These are phyloP conservation scores for Rachicladosporium sp. DNA, from an alignment of 2,329 filamentous ascomycete species.

Conservation along the genomic window DNA sequence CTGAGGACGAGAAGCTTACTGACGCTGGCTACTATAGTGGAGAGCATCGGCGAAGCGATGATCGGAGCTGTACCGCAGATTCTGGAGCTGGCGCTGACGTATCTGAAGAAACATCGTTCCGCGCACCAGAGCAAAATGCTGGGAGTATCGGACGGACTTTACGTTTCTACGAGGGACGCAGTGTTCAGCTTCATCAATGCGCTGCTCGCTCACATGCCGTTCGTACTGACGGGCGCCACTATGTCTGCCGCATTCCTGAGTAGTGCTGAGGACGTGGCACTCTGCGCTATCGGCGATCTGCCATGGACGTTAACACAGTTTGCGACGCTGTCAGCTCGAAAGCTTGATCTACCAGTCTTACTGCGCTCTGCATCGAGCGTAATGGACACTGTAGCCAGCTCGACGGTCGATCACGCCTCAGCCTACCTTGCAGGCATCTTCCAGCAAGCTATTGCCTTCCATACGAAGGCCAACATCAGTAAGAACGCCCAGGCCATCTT, in stretches of 20 bases:
- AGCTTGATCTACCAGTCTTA: constrained; percentile 64
- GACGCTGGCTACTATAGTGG: constrained; percentile 77
- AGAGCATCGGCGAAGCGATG: constrained; percentile 75
- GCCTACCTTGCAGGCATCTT: constrained; percentile 39
- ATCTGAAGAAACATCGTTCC: constrained; percentile 40
- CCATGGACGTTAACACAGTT: constrained; percentile 35
- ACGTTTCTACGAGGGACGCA: constrained; percentile 59
- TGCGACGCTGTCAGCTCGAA: constrained; percentile 61
- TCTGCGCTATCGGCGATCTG: constrained; percentile 44
- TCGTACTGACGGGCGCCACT: constrained; percentile 42
- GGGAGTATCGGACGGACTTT: constrained; percentile 37
- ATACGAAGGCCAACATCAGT: constrained; percentile 64
- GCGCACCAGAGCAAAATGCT: constrained; percentile 40
- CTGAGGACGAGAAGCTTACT: constrained; percentile 75
- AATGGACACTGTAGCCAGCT: constrained; percentile 48
- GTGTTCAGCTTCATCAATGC: constrained; percentile 68
- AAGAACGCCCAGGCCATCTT: constrained; percentile 64
- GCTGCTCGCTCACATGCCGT: constrained; percentile 72
- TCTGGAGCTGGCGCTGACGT: constrained; percentile 57
- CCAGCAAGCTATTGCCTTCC: constrained; percentile 58
- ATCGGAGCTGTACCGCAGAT: constrained; percentile 70
- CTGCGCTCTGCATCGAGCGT: constrained; percentile 61
- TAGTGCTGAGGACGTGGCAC: constrained; percentile 58
- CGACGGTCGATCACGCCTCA: background rate
- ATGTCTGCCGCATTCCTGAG: constrained; percentile 64